Evolutionary conservation across 768 basidiomycete genomes (phyloP), one percentile per base, ranked within the genome.

Genomic region (Rhodotorula toruloides): DNA sequence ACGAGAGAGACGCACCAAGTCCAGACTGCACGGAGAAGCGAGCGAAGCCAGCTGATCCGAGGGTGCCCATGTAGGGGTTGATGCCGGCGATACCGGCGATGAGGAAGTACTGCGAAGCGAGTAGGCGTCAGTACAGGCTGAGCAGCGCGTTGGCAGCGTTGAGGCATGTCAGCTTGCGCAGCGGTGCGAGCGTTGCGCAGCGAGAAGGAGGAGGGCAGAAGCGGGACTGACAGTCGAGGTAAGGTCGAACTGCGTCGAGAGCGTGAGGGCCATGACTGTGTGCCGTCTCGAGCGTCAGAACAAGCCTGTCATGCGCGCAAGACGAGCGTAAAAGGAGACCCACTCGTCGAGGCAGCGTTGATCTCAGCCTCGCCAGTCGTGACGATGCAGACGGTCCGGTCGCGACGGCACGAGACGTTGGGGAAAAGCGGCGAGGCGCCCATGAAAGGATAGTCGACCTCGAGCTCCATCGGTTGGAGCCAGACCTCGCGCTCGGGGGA

Each of bases 71-170:
- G 58, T 77, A 76, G 22, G 81, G 81, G 67, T 76, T 80, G 52
- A 80, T 71, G 2, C 81, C 81, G 4, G 77, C 80, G 48, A 79
- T 78, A 54, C 81, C 81, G 11, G 78, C 78, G 56, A 81, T 71
- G 40, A 81, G 72, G 74, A 80, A 82, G 69, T 82, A 82, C n/a
- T n/a, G n/a, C n/a, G n/a, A n/a, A n/a, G n/a, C n/a, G n/a, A n/a
- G n/a, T n/a, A n/a, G n/a, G n/a, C n/a, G n/a, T n/a, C n/a, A n/a
- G n/a, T n/a, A n/a, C n/a, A n/a, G n/a, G n/a, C n/a, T n/a, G n/a
- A n/a, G n/a, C n/a, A n/a, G n/a, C n/a, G n/a, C n/a, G n/a, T n/a
- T n/a, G n/a, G n/a, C n/a, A n/a, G n/a, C n/a, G n/a, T n/a, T n/a
- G n/a, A n/a, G n/a, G n/a, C n/a, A n/a, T n/a, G n/a, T n/a, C n/a